phyloP scores from a whole-genome alignment of 805 yeast species.

The Nakazawaea ernobii region DNA sequence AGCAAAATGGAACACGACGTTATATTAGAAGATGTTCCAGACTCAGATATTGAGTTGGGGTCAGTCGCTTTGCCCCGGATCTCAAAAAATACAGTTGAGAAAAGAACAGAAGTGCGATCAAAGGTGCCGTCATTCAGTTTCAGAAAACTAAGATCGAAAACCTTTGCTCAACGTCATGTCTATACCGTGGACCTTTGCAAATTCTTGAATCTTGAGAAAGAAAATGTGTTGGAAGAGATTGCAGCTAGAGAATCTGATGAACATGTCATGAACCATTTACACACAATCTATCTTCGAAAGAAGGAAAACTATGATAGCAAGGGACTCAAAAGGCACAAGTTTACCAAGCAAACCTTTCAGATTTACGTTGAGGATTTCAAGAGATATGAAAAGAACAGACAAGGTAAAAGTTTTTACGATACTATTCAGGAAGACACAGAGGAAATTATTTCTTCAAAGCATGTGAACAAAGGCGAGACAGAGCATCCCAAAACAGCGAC shows the following conservation, averaged over 20 bases:
- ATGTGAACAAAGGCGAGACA: constrained; percentile 12
- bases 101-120: constrained; percentile 13
- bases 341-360: constrained; percentile 23
- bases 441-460: constrained; percentile 9
- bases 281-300: constrained; percentile 21
- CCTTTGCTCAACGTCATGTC: constrained; percentile 26
- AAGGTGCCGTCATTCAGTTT: background rate
- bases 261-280: constrained; percentile 22
- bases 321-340: constrained; percentile 22
- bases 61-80: background rate
- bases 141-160: constrained; percentile 6
- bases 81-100: constrained; percentile 12
- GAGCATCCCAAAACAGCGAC: constrained; percentile 12
- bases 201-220: constrained; percentile 22
- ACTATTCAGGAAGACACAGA: constrained; percentile 15
- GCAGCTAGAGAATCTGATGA: constrained; percentile 20
- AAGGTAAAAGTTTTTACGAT: constrained; percentile 22
- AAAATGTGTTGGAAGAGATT: constrained; percentile 18
- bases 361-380: constrained; percentile 24
- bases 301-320: constrained; percentile 21
- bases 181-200: constrained; percentile 28
- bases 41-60: constrained; percentile 11
- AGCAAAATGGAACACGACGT: background rate
- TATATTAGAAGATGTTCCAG: constrained; percentile 8
- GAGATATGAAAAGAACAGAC: constrained; percentile 17